Evolutionary conservation across 345 rosid genomes (phyloP), one percentile per base, ranked within the genome.

Genomic region (Boechera divaricarpa): DNA sequence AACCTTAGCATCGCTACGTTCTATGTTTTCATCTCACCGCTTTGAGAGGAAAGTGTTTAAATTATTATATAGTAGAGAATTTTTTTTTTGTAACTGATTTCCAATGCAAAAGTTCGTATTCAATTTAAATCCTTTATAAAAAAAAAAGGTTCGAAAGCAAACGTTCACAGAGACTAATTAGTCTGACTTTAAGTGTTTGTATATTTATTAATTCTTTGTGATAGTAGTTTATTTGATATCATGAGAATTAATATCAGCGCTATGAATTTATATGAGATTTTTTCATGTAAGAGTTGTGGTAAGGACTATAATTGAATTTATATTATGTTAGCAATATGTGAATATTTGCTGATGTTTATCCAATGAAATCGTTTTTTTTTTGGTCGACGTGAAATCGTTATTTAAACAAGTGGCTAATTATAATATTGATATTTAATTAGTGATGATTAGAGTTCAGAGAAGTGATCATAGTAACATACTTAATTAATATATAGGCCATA

Each of bases 381-480:
- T 21, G 24, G 51, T 45, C 51, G 21, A 45, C 24, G 28, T 49
- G 54, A 33, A 35, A 16, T 59, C 28, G 6, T n/a, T 45, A 35
- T 67, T 2, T 44, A 55, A 68, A 47, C 56, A 76, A 51, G 62
- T 68, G 69, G 63, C 53, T 67, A 53, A 39, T 29, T 10, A 51
- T 41, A 58, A 51, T 21, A 53, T 2, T 61, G 12, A 16, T 64
- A 42, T 42, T 58, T n/a, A 51, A 28, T 10, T 13, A 7, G 18
- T 33, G 48, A 69, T 15, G 41, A 69, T 62, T 52, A 42, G 49
- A 60, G 74, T 31, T 44, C 29, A 8, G 24, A 70, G 10, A 76
- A 68, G 61, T 59, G 12, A 68, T 60, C 74, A 49, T 51, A 52
- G 69, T 76, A 69, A 38, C 71, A 45, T 70, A 63, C 63, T 54